phyloP scores from a whole-genome alignment of 1,284 basidiomycete genomes.

The Cryptococcus jaspeensis region DNA sequence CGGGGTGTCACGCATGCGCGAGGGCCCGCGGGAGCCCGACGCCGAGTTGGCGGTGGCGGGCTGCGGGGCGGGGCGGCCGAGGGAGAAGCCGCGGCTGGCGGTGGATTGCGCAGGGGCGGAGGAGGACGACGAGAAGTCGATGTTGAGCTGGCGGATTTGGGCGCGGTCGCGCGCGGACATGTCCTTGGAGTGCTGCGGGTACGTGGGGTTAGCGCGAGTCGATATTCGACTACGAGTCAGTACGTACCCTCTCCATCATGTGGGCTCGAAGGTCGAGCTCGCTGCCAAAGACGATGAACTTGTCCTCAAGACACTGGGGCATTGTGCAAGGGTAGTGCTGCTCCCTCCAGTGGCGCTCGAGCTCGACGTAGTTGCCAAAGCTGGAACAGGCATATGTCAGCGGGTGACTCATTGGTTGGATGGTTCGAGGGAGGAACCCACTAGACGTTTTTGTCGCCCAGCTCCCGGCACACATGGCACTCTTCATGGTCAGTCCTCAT shows the following conservation, averaged over 20 bases:
- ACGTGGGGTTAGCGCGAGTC: no score
- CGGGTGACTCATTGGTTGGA: not conserved
- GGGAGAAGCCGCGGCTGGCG: constrained; percentile 33
- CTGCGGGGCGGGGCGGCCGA: constrained; percentile 11
- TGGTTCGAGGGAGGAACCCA: constrained; percentile 56
- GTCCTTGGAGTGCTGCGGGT: constrained; percentile 65
- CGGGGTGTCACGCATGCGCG: constrained; percentile 13
- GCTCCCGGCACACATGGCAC: constrained; percentile 88
- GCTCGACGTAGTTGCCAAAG: constrained; percentile 71
- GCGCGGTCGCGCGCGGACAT: constrained; percentile 76
- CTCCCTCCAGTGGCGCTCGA: constrained; percentile 58
- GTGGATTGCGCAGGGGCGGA: constrained; percentile 3
- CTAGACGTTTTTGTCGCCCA: constrained; percentile 80
- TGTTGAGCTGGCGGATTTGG: constrained; percentile 72
- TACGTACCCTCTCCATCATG: constrained; percentile 60
- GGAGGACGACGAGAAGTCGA: constrained; percentile 60
- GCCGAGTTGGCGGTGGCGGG: no score
- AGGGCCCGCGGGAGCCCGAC: constrained; percentile 6
- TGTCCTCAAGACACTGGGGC: constrained; percentile 72
- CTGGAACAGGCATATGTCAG: constrained; percentile 50
- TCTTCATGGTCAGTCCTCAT: constrained; percentile 95
- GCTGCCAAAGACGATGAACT: constrained; percentile 92
- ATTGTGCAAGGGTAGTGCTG: constrained; percentile 77
- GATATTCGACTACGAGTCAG: no score
- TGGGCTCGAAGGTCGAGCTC: constrained; percentile 89